A percentile compares a stretch with the other conserved stretches of the same genome.
phyloP scores from a whole-genome alignment of 169 alveolate genomes.

The Eimeria necatrix region DNA sequence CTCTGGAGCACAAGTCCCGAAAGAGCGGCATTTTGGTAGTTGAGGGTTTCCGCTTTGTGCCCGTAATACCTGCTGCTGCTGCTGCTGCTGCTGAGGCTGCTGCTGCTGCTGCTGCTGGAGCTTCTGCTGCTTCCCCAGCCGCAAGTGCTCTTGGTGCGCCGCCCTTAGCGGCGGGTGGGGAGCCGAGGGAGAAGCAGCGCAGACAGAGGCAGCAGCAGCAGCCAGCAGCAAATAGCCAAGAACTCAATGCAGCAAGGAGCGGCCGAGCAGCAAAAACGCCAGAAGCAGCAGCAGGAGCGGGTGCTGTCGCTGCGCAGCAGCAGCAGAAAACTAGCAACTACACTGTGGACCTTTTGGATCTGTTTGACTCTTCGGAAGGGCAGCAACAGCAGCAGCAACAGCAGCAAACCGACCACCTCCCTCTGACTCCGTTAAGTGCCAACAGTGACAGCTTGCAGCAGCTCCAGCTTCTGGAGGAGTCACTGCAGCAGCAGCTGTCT shows the following conservation, averaged over 20 bases:
- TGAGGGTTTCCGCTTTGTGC: constrained; percentile 25
- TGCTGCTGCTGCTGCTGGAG: constrained; percentile 20
- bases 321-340: background rate
- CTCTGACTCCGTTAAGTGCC: background rate
- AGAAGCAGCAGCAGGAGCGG: constrained; percentile 20
- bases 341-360: constrained; percentile 21
- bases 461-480: background rate
- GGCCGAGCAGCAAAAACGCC: background rate
- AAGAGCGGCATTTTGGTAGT: background rate
- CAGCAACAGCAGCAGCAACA: constrained; percentile 20
- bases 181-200: background rate
- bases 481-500: constrained; percentile 27
- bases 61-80: constrained; percentile 47
- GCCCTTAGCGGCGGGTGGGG: background rate
- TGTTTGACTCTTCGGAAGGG: constrained; percentile 8
- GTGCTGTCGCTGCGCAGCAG: constrained; percentile 25
- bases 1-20: constrained; percentile 42
- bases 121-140: constrained; percentile 17
- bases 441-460: background rate
- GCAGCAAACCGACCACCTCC: background rate
- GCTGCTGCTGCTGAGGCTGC: constrained; percentile 53
- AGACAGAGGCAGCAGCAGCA: background rate
- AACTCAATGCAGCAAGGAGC: background rate
- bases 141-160: too few species aligned
- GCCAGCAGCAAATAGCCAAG: background rate